Evolutionary conservation across 2,329 filamentous ascomycete species (phyloP).

Genomic region (Hortaea sp.): DNA sequence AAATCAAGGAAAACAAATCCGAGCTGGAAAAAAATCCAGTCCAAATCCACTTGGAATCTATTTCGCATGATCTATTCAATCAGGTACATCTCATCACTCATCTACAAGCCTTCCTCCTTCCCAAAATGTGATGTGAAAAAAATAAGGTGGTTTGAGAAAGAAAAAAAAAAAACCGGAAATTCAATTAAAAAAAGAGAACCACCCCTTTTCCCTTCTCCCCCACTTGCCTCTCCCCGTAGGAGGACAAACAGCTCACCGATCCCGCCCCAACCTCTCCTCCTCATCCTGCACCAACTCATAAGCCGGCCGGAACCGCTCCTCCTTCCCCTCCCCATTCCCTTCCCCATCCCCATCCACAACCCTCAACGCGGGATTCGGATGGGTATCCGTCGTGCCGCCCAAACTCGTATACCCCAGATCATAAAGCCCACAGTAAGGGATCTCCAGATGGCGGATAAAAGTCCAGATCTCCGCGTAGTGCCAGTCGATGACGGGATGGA

Average conservation of each 20-base stretch:
- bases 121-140: too few relatives aligned
- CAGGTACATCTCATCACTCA: too few relatives aligned
- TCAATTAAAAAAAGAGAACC: too few relatives aligned
- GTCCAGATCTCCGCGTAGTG: conserved; percentile 92
- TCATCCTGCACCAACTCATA: conserved; percentile 66
- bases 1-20: too few relatives aligned
- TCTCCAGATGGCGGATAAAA: conserved; percentile 66
- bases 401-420: conserved; percentile 83
- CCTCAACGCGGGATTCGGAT: conserved; percentile 69
- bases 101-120: too few relatives aligned
- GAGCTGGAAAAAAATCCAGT: too few relatives aligned
- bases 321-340: conserved; percentile 20
- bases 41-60: too few relatives aligned
- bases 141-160: too few relatives aligned
- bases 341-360: conserved; percentile 19
- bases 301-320: conserved; percentile 55
- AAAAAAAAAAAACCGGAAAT: too few relatives aligned
- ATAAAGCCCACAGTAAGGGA: conserved; percentile 81
- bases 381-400: conserved; percentile 81
- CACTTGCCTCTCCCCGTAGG: too few relatives aligned
- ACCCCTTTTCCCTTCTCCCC: too few relatives aligned
- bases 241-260: conserved; percentile 6
- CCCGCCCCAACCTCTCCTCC: conserved; percentile 68
- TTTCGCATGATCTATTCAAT: too few relatives aligned
- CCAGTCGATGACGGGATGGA: conserved; percentile 97